Conservation (phyloP, 2,329 filamentous ascomycete species). For the Aspergillus brunneoviolaceus region DNA sequence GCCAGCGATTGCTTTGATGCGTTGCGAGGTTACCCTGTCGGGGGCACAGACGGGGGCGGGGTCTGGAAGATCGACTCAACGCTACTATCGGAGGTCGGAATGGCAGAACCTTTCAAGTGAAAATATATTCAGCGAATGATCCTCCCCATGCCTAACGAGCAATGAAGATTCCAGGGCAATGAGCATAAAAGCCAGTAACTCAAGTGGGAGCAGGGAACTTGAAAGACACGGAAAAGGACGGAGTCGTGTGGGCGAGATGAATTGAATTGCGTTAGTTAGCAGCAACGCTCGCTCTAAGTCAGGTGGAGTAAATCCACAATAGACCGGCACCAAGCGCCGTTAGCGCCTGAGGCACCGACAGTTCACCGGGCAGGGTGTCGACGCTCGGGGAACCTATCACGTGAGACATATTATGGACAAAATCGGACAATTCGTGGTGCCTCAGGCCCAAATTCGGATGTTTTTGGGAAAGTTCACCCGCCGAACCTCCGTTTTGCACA, state of each 20-base stretch:
- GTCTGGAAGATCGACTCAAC: constrained; percentile 27
- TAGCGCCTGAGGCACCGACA: constrained; percentile 26
- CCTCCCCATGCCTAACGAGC: constrained; percentile 23
- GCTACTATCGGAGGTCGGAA: constrained; percentile 26
- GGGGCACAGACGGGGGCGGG: constrained; percentile 32
- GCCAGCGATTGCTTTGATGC: constrained; percentile 21
- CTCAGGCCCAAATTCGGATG: constrained; percentile 23
- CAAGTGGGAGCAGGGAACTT: constrained; percentile 10
- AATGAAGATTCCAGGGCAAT: background rate
- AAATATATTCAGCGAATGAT: constrained; percentile 24
- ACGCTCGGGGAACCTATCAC: constrained; percentile 17
- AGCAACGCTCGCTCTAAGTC: constrained; percentile 21
- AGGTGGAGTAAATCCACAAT: constrained; percentile 25
- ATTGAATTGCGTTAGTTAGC: constrained; percentile 10
- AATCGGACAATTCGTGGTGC: constrained; percentile 8
- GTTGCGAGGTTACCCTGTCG: constrained; percentile 30
- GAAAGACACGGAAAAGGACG: constrained; percentile 13
- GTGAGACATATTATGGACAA: constrained; percentile 14
- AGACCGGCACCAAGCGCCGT: constrained; percentile 11
- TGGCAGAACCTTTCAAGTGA: constrained; percentile 21
- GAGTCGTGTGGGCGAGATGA: constrained; percentile 17
- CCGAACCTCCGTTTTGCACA: constrained; percentile 42
- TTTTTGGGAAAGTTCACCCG: constrained; percentile 32
- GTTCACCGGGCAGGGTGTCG: background rate
- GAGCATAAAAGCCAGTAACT: constrained; percentile 3